Conservation (phyloP, 129 eudicot genomes). For the Flaveria linearis region DNA sequence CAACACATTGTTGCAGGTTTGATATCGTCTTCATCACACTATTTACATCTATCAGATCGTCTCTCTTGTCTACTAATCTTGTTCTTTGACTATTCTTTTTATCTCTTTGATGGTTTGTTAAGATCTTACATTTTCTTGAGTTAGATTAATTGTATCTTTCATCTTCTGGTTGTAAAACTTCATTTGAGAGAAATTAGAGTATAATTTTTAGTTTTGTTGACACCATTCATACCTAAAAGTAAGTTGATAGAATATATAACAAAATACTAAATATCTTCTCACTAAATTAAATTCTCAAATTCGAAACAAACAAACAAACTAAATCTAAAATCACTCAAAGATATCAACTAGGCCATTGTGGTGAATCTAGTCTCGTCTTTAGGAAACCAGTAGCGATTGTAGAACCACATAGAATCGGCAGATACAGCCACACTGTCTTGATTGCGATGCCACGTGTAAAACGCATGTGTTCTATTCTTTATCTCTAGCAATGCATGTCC, state of each 20-base stretch:
- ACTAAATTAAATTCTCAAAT: background rate
- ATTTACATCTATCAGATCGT: too few relatives aligned
- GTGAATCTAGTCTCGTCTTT: constrained; percentile 43
- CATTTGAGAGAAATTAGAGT: too few relatives aligned
- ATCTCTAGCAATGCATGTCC: constrained; percentile 74
- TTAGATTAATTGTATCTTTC: too few relatives aligned
- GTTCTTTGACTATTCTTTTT: too few relatives aligned
- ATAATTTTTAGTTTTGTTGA: too few relatives aligned
- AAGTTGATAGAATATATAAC: background rate
- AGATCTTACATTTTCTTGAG: too few relatives aligned
- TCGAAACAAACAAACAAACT: background rate
- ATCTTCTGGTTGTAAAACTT: too few relatives aligned
- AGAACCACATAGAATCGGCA: constrained; percentile 63
- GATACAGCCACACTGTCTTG: constrained; percentile 52
- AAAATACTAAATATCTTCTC: background rate
- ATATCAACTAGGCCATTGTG: background rate
- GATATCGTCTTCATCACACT: too few relatives aligned
- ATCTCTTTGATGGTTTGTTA: too few relatives aligned
- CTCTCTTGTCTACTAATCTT: too few relatives aligned
- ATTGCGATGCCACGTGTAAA: constrained; percentile 76
- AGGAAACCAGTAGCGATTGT: constrained; percentile 65
- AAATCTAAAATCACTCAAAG: background rate
- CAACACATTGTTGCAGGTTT: too few relatives aligned
- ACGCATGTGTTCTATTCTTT: constrained; percentile 72
- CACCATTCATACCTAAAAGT: too few relatives aligned